Evolutionary conservation across 495 filamentous ascomycete species (phyloP).

Genomic region (Podospora sp.): DNA sequence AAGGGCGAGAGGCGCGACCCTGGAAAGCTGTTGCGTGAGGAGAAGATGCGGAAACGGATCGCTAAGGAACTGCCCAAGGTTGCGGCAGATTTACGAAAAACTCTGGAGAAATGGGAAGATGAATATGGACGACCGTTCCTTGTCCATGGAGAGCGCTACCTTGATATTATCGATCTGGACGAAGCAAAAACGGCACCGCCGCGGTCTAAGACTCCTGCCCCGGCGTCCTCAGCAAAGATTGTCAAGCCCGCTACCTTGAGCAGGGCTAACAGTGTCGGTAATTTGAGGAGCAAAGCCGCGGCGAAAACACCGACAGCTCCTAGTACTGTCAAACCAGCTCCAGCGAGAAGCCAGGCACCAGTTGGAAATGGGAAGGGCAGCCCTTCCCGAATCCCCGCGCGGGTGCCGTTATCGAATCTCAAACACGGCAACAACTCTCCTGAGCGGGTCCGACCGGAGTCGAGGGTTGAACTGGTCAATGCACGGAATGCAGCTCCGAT

Average conservation of each 20-base stretch:
- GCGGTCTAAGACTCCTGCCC: slow-evolving; percentile 78
- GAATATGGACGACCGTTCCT: slow-evolving; percentile 92
- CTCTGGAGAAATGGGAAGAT: slow-evolving; percentile 87
- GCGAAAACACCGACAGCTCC: slow-evolving; percentile 66
- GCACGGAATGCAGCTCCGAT: slow-evolving; percentile 48
- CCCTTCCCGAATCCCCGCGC: slow-evolving; percentile 82
- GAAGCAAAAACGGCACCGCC: slow-evolving; percentile 64
- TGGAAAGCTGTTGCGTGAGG: slow-evolving; percentile 89
- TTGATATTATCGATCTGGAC: slow-evolving; percentile 71
- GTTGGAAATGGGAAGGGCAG: slow-evolving; percentile 44
- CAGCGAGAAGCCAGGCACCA: slow-evolving; percentile 24
- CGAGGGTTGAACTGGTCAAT: slow-evolving; percentile 38
- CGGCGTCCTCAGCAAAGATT: slow-evolving; percentile 51
- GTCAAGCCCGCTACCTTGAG: slow-evolving; percentile 46
- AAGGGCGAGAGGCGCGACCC: slow-evolving; percentile 93
- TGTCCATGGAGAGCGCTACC: slow-evolving; percentile 87
- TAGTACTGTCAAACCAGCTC: slow-evolving; percentile 35
- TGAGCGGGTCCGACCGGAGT: slow-evolving; percentile 62
- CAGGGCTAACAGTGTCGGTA: slow-evolving; percentile 44
- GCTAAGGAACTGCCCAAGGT: slow-evolving; percentile 94
- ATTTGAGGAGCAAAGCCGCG: slow-evolving; percentile 50
- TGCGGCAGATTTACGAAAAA: slow-evolving; percentile 75
- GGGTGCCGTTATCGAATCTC: slow-evolving; percentile 77
- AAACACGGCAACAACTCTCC: slow-evolving; percentile 82
- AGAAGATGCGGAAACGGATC: slow-evolving; percentile 97